phyloP scores from a whole-genome alignment of 306 rosid species.

The Trichosanthes truncata region DNA sequence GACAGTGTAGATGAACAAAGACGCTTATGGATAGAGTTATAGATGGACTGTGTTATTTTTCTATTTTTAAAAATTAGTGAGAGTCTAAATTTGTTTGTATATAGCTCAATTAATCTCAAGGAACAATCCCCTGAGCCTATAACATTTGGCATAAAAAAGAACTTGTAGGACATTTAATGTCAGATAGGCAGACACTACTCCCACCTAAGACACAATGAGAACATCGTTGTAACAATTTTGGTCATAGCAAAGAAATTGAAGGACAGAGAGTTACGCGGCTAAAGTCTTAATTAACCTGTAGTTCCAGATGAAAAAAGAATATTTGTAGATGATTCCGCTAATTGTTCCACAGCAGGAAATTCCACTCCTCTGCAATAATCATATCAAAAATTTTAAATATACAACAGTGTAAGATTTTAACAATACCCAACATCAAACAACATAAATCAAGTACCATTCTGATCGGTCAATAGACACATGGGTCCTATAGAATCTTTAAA shows the following conservation, averaged over 20 bases:
- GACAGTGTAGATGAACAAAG: neutral
- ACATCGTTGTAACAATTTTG: neutral
- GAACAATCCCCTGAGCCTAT: neutral
- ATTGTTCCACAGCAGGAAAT: conserved; percentile 59
- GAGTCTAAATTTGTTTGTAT: neutral
- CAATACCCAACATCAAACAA: neutral
- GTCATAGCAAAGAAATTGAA: neutral
- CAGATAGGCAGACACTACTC: neutral
- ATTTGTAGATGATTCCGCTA: conserved; percentile 57
- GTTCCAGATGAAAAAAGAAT: conserved; percentile 97
- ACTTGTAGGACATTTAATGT: neutral
- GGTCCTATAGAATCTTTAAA: neutral
- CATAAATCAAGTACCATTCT: neutral
- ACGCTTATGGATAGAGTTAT: neutral
- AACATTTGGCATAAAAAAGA: neutral
- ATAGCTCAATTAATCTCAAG: neutral
- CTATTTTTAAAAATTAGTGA: neutral
- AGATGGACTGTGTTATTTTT: neutral
- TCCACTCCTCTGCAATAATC: conserved; percentile 58
- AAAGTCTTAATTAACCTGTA: conserved; percentile 39
- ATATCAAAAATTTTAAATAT: neutral
- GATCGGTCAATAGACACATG: neutral
- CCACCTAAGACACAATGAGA: neutral
- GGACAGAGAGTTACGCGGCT: neutral
- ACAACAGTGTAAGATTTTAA: neutral